phyloP scores from a whole-genome alignment of 768 basidiomycete genomes.

The Rhodotorula paludigena region DNA sequence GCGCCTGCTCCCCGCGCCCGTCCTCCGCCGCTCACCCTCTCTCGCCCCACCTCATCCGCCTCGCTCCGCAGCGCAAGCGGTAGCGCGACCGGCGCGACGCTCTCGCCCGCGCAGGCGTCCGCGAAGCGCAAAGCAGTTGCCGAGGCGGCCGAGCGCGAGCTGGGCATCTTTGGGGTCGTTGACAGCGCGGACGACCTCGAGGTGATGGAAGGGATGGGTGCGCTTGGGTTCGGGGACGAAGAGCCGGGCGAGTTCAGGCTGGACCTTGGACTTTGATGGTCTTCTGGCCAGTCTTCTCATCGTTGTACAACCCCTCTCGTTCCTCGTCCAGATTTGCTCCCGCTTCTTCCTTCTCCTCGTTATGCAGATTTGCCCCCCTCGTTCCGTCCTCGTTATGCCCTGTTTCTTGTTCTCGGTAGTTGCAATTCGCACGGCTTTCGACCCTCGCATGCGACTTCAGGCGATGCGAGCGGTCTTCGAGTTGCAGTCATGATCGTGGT shows the following conservation, averaged over 20 bases:
- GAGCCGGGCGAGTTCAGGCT: not conserved
- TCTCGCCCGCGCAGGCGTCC: not conserved
- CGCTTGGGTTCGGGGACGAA: not conserved
- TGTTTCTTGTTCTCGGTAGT: not conserved
- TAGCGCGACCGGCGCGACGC: not conserved
- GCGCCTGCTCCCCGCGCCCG: not conserved
- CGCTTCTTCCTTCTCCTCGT: not conserved
- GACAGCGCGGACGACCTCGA: not conserved
- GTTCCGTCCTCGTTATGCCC: not conserved
- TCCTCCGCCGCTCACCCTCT: not conserved
- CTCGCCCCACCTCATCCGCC: conserved; percentile 6
- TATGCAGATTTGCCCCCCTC: not conserved
- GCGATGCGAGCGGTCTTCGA: no score
- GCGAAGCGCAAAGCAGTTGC: not conserved
- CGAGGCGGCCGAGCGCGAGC: conserved; percentile 8
- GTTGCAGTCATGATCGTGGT: no score
- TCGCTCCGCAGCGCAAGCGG: not conserved
- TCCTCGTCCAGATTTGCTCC: not conserved
- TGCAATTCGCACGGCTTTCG: not conserved
- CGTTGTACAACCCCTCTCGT: not conserved
- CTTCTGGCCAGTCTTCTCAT: no score
- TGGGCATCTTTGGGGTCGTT: conserved; percentile 9
- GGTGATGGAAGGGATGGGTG: not conserved
- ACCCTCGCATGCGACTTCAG: no score
- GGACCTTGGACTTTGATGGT: not conserved